These are phyloP conservation scores for Hippophae tibetana DNA, from an alignment of 306 rosid species.

Conservation along the genomic window DNA sequence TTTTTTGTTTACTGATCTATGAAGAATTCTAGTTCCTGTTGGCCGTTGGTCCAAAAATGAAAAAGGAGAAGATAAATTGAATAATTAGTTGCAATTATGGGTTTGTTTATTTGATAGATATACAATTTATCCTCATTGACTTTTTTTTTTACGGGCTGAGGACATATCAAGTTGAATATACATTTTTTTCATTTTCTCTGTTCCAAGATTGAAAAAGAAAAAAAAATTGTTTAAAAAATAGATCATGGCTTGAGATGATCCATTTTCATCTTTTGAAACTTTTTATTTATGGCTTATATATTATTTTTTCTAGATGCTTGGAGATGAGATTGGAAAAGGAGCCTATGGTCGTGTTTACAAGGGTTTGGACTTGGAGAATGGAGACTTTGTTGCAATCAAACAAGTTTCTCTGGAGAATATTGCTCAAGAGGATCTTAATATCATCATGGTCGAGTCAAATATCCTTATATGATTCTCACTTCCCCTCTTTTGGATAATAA, in stretches of 20 bases:
- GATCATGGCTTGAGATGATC: constrained; percentile 2
- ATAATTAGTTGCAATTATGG: no score
- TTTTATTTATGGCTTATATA: constrained; percentile 13
- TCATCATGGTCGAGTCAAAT: constrained; percentile 68
- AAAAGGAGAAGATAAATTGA: no score
- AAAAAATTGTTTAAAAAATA: not conserved
- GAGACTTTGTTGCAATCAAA: constrained; percentile 95
- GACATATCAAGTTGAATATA: not conserved
- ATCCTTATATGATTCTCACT: constrained; percentile 8
- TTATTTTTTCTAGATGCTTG: constrained; percentile 69
- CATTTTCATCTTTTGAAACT: not conserved
- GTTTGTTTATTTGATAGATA: no score
- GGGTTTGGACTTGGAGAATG: constrained; percentile 96
- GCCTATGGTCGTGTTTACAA: constrained; percentile 97
- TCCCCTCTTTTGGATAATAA: no score
- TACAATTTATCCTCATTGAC: no score
- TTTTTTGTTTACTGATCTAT: no score
- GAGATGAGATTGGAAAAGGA: constrained; percentile 99
- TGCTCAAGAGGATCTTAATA: constrained; percentile 98
- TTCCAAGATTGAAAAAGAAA: no score
- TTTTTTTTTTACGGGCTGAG: not conserved
- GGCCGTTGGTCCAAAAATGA: no score
- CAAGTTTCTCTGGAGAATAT: constrained; percentile 99
- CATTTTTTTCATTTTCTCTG: no score
- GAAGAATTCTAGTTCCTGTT: no score